phyloP scores from a whole-genome alignment of 345 rosid genomes.

The Lumnitzera racemosa region DNA sequence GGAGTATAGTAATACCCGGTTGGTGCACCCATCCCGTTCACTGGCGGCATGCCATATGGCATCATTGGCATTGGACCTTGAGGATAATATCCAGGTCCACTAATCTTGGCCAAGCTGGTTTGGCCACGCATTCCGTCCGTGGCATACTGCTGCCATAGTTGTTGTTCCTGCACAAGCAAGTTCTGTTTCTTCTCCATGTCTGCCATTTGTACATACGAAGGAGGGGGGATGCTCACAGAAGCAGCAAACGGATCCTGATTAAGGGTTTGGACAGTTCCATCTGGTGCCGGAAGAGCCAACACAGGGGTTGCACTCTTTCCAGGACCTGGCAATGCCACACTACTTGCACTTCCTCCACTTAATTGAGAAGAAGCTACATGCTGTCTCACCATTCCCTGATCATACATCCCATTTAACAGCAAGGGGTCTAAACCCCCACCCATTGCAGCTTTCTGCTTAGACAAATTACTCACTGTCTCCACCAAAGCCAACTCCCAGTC shows the following conservation, averaged over 20 bases:
- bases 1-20: constrained; percentile 44
- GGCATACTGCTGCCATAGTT: constrained; percentile 59
- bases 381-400: constrained; percentile 88
- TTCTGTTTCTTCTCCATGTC: constrained; percentile 79
- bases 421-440: constrained; percentile 82
- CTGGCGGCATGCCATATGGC: constrained; percentile 55
- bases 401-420: constrained; percentile 85
- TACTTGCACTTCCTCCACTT: constrained; percentile 83
- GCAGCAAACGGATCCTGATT: constrained; percentile 72
- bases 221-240: constrained; percentile 53
- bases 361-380: constrained; percentile 56
- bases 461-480: constrained; percentile 68
- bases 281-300: constrained; percentile 73
- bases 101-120: constrained; percentile 39
- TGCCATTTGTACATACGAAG: constrained; percentile 70
- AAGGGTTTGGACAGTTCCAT: constrained; percentile 52
- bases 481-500: constrained; percentile 97
- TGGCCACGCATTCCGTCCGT: constrained; percentile 74
- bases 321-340: constrained; percentile 57
- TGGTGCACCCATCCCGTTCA: constrained; percentile 33
- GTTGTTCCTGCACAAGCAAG: constrained; percentile 59
- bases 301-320: constrained; percentile 41
- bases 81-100: constrained; percentile 28
- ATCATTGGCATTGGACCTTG: constrained; percentile 25
- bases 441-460: constrained; percentile 61